Percentiles rank a stretch among this genome's conserved stretches.
Conservation (phyloP, 306 rosid genomes). For the Ceratonia siliqua region DNA sequence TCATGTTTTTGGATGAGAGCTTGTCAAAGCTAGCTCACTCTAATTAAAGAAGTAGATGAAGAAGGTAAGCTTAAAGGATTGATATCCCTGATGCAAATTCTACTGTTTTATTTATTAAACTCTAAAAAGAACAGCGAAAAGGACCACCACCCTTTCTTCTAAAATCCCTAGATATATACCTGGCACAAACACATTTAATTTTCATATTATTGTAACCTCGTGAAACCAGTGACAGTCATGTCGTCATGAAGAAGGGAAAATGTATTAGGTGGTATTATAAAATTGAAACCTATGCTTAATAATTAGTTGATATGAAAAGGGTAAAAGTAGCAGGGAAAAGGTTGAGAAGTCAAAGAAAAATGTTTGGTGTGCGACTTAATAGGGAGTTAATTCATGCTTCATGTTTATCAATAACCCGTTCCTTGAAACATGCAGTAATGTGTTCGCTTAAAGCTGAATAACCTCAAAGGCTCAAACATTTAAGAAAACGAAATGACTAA, state of each 20-base stretch:
- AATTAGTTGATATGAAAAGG: background rate
- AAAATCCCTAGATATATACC: background rate
- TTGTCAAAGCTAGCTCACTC: background rate
- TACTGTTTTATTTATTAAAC: conserved; percentile 3
- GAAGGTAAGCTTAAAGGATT: background rate
- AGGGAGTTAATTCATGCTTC: background rate
- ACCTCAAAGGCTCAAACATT: conserved; percentile 20
- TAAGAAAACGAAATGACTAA: background rate
- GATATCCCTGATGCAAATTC: too few species aligned
- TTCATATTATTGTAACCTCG: background rate
- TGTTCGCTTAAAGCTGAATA: conserved; percentile 18
- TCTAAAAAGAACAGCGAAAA: conserved; percentile 13
- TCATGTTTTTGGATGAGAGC: background rate
- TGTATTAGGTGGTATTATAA: background rate
- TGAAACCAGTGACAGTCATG: background rate
- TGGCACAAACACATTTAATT: background rate
- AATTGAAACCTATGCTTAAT: background rate
- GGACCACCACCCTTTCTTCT: background rate
- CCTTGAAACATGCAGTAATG: background rate
- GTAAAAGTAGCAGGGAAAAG: background rate
- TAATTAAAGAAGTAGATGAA: background rate
- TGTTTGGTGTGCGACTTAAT: background rate
- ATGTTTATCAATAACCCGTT: background rate
- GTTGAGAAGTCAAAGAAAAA: background rate
- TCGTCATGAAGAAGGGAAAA: background rate